phyloP scores from a whole-genome alignment of 169 alveolate species.

The Theileria sp. region DNA sequence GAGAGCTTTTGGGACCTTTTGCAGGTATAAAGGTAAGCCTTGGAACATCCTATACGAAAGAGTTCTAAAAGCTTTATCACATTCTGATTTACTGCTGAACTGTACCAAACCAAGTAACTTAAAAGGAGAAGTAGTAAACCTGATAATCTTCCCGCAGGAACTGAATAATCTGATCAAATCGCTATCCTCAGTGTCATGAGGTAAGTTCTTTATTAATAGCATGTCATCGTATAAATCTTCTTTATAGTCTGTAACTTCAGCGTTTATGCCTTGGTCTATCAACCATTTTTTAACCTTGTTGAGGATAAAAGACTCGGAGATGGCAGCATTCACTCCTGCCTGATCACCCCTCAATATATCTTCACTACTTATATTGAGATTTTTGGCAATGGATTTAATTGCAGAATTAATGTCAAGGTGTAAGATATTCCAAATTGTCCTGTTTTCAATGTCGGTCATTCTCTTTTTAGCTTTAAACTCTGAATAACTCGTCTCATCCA shows the following conservation, averaged over 20 bases:
- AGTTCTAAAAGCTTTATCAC: conserved; percentile 84
- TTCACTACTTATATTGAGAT: conserved; percentile 79
- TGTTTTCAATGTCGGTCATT: conserved; percentile 79
- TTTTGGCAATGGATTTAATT: conserved; percentile 82
- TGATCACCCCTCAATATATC: conserved; percentile 81
- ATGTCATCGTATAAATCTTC: conserved; percentile 43
- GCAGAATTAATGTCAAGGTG: conserved; percentile 92
- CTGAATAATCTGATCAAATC: conserved; percentile 81
- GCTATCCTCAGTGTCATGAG: conserved; percentile 66
- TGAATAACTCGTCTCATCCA: conserved; percentile 60
- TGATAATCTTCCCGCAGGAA: conserved; percentile 80
- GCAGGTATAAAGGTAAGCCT: conserved; percentile 83
- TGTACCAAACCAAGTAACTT: conserved; percentile 87
- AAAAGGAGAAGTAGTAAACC: conserved; percentile 85
- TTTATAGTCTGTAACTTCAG: conserved; percentile 1
- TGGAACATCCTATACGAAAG: conserved; percentile 82
- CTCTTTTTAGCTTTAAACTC: conserved; percentile 79
- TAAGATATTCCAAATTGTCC: conserved; percentile 92
- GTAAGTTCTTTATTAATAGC: conserved; percentile 74
- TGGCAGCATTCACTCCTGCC: conserved; percentile 89
- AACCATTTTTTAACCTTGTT: conserved; percentile 92
- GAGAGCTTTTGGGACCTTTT: neutral
- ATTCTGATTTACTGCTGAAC: conserved; percentile 77
- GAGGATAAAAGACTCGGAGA: conserved; percentile 90
- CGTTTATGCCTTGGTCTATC: conserved; percentile 81